Evolutionary conservation across 2,329 filamentous ascomycete species (phyloP), one percentile per base, ranked within the genome.

Genomic region (Ceratocystis alfenasii): DNA sequence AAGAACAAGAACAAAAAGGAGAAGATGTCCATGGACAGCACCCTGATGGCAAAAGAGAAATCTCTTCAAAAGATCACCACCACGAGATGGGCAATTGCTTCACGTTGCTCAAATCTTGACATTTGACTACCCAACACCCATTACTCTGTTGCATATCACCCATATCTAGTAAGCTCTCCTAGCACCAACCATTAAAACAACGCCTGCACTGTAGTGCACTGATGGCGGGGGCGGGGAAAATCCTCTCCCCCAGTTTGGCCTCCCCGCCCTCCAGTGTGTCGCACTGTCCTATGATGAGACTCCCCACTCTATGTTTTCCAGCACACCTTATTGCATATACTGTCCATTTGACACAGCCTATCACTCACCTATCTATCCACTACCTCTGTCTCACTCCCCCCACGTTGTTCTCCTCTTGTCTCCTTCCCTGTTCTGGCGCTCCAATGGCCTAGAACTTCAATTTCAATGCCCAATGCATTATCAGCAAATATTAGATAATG

Each of bases 191-290:
- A 53, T 25, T 53, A 53, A 15, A 53, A 4, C 20, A 22, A 15
- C 17, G 3, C 22, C 48, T 25, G 20, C 25, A 25, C 20, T 22
- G 57, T 17, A 64, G 50, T 64, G 63, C 33, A 36, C 50, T 57
- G 55, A 66, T 66, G 60, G 65, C 62, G 65, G 65, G 65, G 65
- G 65, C 62, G 65, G 65, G 61, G 65, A 66, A 63, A 20, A 41
- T 15, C 12, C 36, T 3, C 36, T 41, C 33, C 33, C 33, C 33
- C 10, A 36, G 33, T 8, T 36, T 36, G 8, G 17, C 60, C 60
- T 10, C 36, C 36, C 60, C 60, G 17, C 22, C 60, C 10, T 41
- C 36, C 60, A 62, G 36, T 62, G 30, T 8, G n/a, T 60, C 60
- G 15, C 20, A 53, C 48, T 53, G 48, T 53, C 20, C 48, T 28